Evolutionary conservation across 2,329 filamentous ascomycete species (phyloP), one percentile per base, ranked within the genome.

Genomic region (Alternaria angustiovoidea): DNA sequence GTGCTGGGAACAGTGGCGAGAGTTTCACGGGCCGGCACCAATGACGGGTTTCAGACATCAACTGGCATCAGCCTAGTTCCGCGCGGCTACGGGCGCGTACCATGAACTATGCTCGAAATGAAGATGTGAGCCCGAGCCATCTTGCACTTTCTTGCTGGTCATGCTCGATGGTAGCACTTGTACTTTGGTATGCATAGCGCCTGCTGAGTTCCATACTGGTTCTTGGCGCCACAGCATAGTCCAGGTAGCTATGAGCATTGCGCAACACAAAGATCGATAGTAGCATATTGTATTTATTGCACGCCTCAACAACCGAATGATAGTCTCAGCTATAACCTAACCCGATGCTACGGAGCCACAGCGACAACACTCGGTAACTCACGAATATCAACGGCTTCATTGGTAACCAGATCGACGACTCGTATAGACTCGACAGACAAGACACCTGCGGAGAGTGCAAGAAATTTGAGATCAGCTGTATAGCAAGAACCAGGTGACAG

Each of bases 371-470:
- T 88, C 0, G 92, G 92, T 64, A 95, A 75, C 62, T 94, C 90
- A 61, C 87, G 85, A 55, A 94, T 88, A 76, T 94, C 91, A 4
- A 92, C 89, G 72, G 91, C 89, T 79, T 94, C 91, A 71, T 92
- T 89, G 34, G 87, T 91, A 22, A 83, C 86, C 61, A 94, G 75
- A 75, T 95, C 92, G 4, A 94, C 83, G 1, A 94, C 86, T 51
- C 91, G 83, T 20, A 94, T 83, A 2, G 89, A 88, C 68, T 94
- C 91, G 3, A 94, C 77, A n/a, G 85, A 84, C 30, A 92, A 83
- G 32, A 92, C 84, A 0, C 91, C 92, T 48, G 86, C 83, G 54
- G 78, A 79, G 53, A 93, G 79, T 4, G 91, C 88, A 54, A 93
- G 80, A 66, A 94, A 93, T 66, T 87, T 86, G 67, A 94, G 76